phyloP scores from a whole-genome alignment of 2,329 filamentous ascomycete genomes.

The Ceratocystis alfenasii region DNA sequence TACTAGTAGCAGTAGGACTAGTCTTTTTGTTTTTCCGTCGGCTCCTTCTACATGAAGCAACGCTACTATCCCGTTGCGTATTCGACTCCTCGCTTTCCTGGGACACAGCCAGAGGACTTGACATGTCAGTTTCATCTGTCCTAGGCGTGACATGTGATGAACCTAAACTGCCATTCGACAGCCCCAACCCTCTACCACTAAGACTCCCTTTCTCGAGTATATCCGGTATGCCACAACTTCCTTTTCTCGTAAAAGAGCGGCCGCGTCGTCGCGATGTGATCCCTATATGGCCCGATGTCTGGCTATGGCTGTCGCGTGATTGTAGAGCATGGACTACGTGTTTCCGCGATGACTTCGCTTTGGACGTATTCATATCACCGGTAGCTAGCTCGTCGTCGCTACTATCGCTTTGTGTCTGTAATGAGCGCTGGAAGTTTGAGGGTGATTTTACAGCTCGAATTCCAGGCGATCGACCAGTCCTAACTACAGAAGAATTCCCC shows the following conservation, averaged over 20 bases:
- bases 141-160: neutral
- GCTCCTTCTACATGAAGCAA: neutral
- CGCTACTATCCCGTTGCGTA: neutral
- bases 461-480: neutral
- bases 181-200: no score
- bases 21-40: no score
- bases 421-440: neutral
- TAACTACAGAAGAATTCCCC: neutral
- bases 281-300: slow-evolving; percentile 2
- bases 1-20: neutral
- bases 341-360: neutral
- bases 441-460: neutral
- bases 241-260: slow-evolving; percentile 6
- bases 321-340: neutral
- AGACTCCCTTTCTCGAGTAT: neutral
- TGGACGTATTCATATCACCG: slow-evolving; percentile 5
- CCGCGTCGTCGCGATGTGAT: neutral
- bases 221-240: neutral
- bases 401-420: neutral
- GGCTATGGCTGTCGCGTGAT: neutral
- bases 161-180: no score
- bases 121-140: no score
- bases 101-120: neutral
- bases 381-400: slow-evolving; percentile 18
- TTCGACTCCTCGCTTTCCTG: neutral